phyloP scores from a whole-genome alignment of 176 grass and related monocot genomes.

The Triticum timopheevii region DNA sequence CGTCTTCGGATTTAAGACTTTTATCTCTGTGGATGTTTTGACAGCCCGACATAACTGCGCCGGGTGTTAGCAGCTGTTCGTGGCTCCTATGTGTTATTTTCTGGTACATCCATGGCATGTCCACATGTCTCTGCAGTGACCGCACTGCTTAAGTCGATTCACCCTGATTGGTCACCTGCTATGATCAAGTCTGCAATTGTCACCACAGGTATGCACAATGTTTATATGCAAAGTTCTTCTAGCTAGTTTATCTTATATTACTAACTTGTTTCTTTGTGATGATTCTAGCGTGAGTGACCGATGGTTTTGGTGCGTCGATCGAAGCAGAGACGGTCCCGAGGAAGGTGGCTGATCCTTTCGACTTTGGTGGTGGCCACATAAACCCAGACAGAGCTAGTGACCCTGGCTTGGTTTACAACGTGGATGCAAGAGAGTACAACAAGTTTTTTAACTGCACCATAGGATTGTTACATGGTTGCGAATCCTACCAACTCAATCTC shows the following conservation, averaged over 20 bases:
- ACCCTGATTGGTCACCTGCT: conserved; percentile 39
- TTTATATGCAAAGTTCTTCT: background rate
- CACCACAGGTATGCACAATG: conserved; percentile 9
- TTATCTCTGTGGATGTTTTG: background rate
- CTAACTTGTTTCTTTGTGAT: background rate
- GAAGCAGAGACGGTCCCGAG: background rate
- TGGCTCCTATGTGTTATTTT: background rate
- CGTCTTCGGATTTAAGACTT: background rate
- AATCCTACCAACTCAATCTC: background rate
- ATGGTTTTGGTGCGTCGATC: background rate
- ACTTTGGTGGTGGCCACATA: background rate
- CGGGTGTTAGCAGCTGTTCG: background rate
- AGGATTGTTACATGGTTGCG: background rate
- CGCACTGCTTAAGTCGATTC: background rate
- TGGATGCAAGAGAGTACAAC: background rate
- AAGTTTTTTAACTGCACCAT: background rate
- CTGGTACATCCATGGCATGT: conserved; percentile 24
- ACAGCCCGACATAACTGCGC: background rate
- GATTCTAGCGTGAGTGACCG: background rate
- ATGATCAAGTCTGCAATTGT: conserved; percentile 45
- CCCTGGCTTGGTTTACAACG: background rate
- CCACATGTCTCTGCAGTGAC: conserved; percentile 33
- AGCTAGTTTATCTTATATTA: background rate
- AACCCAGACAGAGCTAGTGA: background rate
- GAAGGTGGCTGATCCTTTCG: conserved; percentile 23